Evolutionary conservation across 305 asterid genomes (phyloP).

Genomic region (Withania somnifera): DNA sequence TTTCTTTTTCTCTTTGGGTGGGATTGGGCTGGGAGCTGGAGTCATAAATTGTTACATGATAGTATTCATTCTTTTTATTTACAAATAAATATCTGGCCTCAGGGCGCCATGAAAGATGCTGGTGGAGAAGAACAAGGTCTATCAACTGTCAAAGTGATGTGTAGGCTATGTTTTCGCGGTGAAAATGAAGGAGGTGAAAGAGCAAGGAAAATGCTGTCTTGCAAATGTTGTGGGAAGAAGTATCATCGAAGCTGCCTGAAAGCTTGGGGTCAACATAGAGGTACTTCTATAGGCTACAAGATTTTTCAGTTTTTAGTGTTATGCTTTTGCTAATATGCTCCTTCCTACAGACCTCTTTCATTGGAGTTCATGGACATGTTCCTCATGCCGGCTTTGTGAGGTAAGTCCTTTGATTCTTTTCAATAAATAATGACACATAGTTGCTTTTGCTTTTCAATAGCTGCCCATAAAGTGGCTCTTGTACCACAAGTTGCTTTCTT

Average conservation of each 20-base stretch:
- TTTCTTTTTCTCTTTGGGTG: no score
- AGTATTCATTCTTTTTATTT: neutral
- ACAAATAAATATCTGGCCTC: conserved; percentile 11
- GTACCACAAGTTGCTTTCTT: neutral
- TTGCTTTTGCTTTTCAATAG: neutral
- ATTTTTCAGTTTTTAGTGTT: neutral
- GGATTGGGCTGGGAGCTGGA: neutral
- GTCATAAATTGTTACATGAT: neutral
- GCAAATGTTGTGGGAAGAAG: conserved; percentile 82
- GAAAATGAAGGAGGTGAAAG: conserved; percentile 85
- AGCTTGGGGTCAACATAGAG: conserved; percentile 89
- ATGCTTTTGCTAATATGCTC: conserved; percentile 5
- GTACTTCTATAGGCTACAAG: conserved; percentile 23
- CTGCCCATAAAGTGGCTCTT: neutral
- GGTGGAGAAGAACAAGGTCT: conserved; percentile 64
- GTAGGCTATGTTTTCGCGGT: conserved; percentile 83
- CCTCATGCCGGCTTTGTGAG: conserved; percentile 94
- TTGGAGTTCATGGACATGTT: conserved; percentile 98
- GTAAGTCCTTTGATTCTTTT: conserved; percentile 28
- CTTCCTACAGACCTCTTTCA: conserved; percentile 74
- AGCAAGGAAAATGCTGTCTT: conserved; percentile 81
- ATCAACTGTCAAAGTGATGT: conserved; percentile 63
- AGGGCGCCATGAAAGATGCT: conserved; percentile 46
- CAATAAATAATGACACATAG: neutral
- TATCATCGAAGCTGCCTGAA: conserved; percentile 86